Conservation (phyloP, 73 alveolate genomes). For the Paramecium primaurelia region DNA sequence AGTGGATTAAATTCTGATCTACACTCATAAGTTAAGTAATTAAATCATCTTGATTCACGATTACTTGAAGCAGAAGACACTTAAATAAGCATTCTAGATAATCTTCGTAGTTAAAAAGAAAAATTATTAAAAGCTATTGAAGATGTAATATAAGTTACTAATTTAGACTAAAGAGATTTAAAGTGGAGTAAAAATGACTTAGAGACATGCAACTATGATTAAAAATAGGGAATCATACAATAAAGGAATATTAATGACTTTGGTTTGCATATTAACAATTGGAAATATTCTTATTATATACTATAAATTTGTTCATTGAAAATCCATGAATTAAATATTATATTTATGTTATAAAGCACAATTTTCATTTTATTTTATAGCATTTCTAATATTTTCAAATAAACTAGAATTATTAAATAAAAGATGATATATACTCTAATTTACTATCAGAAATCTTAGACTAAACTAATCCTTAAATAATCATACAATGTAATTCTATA, state of each 20-base stretch:
- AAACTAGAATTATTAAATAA: too few relatives aligned
- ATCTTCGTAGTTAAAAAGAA: not conserved
- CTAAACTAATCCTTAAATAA: not conserved
- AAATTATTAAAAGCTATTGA: not conserved
- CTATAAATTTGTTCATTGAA: conserved; percentile 18
- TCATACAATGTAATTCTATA: too few relatives aligned
- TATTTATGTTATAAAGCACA: not conserved
- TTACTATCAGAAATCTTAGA: not conserved
- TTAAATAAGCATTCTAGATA: not conserved
- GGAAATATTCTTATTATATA: not conserved
- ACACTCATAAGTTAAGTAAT: not conserved
- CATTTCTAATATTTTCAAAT: too few relatives aligned
- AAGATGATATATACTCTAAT: not conserved
- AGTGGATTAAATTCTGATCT: not conserved
- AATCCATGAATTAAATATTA: not conserved
- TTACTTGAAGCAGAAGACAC: not conserved
- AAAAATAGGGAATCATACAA: conserved; percentile 19
- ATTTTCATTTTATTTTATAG: not conserved
- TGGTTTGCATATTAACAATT: conserved; percentile 20
- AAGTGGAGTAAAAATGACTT: not conserved
- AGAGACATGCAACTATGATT: conserved; percentile 2
- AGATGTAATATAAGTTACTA: not conserved
- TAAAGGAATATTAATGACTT: not conserved
- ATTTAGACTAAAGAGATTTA: not conserved
- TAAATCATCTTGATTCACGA: not conserved